phyloP scores from a whole-genome alignment of 2,329 filamentous ascomycete species.

The Cucurbitaria berberidis region DNA sequence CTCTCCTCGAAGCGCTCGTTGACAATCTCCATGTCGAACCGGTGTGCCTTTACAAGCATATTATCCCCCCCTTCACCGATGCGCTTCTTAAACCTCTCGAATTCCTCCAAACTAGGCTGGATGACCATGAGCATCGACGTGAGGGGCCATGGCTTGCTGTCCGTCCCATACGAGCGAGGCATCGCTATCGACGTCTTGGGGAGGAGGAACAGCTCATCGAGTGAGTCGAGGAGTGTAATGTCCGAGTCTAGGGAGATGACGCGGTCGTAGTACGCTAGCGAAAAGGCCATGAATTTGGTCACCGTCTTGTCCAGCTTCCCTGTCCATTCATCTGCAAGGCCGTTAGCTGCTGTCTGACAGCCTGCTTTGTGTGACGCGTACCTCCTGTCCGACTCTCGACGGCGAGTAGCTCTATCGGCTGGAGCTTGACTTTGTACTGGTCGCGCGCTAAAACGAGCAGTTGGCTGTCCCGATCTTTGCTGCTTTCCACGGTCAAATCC shows the following conservation, averaged over 20 bases:
- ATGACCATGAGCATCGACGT: constrained; percentile 68
- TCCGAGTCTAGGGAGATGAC: constrained; percentile 69
- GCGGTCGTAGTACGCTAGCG: constrained; percentile 67
- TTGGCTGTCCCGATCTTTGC: constrained; percentile 51
- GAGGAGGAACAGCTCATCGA: constrained; percentile 75
- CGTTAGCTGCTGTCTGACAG: constrained; percentile 18
- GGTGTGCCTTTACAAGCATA: constrained; percentile 38
- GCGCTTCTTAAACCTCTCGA: constrained; percentile 45
- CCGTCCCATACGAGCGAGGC: constrained; percentile 74
- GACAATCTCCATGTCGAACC: constrained; percentile 72
- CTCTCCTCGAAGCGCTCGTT: constrained; percentile 66
- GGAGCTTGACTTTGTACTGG: constrained; percentile 57
- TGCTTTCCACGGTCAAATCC: constrained; percentile 38
- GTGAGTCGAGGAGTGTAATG: constrained; percentile 63
- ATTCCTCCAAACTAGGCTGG: constrained; percentile 62
- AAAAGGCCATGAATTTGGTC: constrained; percentile 73
- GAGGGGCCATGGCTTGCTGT: constrained; percentile 60
- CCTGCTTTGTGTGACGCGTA: constrained; percentile 23
- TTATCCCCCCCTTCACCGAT: constrained; percentile 37
- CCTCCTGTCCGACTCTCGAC: constrained; percentile 44
- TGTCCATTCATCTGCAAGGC: constrained; percentile 39
- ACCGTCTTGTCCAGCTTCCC: constrained; percentile 68
- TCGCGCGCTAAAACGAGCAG: constrained; percentile 57
- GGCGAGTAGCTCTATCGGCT: constrained; percentile 53
- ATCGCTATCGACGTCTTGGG: constrained; percentile 68